Evolutionary conservation across 2,329 filamentous ascomycete species (phyloP).

Genomic region (Scedosporium dehoogii): DNA sequence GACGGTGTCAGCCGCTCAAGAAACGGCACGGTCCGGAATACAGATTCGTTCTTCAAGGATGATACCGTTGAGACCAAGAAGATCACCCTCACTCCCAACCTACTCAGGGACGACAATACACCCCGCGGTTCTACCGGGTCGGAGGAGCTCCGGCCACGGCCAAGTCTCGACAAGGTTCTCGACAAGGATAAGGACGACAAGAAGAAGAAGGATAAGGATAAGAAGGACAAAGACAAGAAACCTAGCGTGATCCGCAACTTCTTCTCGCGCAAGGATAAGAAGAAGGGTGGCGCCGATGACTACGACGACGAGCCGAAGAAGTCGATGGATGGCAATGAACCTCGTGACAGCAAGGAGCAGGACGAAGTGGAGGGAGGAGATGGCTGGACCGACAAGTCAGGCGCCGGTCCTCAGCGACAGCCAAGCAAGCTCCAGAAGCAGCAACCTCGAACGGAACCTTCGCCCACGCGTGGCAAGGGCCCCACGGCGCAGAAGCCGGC

Average conservation of each 20-base stretch:
- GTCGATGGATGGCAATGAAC: conserved; percentile 9
- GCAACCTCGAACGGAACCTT: conserved; percentile 39
- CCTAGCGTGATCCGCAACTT: conserved; percentile 47
- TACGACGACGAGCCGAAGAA: conserved; percentile 15
- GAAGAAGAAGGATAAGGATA: conserved; percentile 64
- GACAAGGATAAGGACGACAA: conserved; percentile 60
- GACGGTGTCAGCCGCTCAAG: conserved; percentile 54
- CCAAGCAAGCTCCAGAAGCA: conserved; percentile 64
- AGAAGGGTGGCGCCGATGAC: conserved; percentile 41
- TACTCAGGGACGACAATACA: conserved; percentile 70
- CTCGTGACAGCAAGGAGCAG: conserved; percentile 4
- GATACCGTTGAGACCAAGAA: conserved; percentile 93
- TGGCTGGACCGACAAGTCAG: conserved; percentile 56
- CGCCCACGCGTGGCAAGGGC: conserved; percentile 19
- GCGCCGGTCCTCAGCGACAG: conserved; percentile 40
- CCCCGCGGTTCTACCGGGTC: conserved; percentile 41
- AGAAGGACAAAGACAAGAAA: conserved; percentile 61
- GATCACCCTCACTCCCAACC: conserved; percentile 88
- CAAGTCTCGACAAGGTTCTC: conserved; percentile 65
- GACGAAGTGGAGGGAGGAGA: conserved; percentile 43
- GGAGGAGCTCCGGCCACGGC: conserved; percentile 42
- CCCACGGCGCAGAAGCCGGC: neutral
- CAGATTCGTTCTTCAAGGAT: conserved; percentile 96
- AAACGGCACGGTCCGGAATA: conserved; percentile 81
- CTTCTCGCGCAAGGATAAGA: conserved; percentile 54